Base-by-base conservation (phyloP, 2,329 filamentous ascomycete species). In the Fusarium nematophilum region DNA sequence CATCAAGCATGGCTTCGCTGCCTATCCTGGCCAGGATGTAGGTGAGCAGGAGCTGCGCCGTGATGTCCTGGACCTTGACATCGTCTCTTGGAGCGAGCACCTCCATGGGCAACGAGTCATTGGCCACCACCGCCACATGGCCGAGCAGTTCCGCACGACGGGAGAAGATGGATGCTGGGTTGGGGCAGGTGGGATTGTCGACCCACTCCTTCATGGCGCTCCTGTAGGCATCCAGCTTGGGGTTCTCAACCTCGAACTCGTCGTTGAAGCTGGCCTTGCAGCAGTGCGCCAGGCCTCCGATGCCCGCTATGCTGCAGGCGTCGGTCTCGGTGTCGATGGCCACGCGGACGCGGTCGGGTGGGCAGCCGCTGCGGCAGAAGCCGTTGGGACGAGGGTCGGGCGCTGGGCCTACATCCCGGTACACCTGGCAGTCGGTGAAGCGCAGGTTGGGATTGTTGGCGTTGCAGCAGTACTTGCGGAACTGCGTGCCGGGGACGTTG, bases 341-440 rank as follows among this genome's bases (percentile, higher is more conserved):
- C 18, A 59, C 46, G 23, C 56, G 46, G 26, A 59, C 56, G 15
- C 56, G 46, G 27, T 59, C 51, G 13, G 27, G 21, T 1, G 51
- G 56, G 30, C 46, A 59, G 11, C 27, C 27, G 44, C 52, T 59
- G 31, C 51, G 42, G 18, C 46, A 59, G 53, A 33, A 27, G 25
- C 48, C 42, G 9, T 33, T 14, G 21, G 47, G 31, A 25, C 9
- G 6, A n/a, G 10, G 9, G 9, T 13, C 9, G 7, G 29, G 33
- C n/a, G 21, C 13, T 10, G 42, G 50, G 13, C 50, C 36, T 8
- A 53, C 36, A 17, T 53, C 15, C 11, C 39, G 38, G 36, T 30
- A 43, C 25, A 30, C 5, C 23, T 43, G 14, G 43, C 43, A 54
- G 37, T 54, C 43, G 29, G 15, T 37, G 43, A 54, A 48, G 21